Percentiles rank a stretch among this genome's conserved stretches.
Conservation (phyloP, 2,329 filamentous ascomycete species). For the Myriangium duriaei region DNA sequence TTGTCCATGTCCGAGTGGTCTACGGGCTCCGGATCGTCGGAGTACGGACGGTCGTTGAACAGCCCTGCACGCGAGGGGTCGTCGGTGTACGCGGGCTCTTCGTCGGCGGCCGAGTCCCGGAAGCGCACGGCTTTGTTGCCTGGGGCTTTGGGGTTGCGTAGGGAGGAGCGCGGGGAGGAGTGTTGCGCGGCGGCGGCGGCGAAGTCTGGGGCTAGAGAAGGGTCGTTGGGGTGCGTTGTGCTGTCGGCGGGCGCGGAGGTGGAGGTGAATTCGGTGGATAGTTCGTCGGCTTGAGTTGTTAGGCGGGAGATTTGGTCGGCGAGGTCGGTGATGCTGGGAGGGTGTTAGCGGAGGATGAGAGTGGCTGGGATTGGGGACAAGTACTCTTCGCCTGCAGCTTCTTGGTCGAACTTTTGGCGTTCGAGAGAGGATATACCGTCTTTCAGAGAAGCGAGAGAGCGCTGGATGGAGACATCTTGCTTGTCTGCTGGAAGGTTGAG, state of each 20-base stretch:
- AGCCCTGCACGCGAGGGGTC: conserved; percentile 44
- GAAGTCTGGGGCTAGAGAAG: conserved; percentile 50
- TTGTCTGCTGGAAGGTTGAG: conserved; percentile 66
- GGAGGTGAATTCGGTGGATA: conserved; percentile 70
- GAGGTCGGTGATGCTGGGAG: conserved; percentile 23
- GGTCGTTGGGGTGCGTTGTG: conserved; percentile 52
- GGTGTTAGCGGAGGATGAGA: conserved; percentile 1
- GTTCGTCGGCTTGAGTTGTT: conserved; percentile 60
- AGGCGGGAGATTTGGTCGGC: conserved; percentile 56
- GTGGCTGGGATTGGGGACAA: conserved; percentile 28
- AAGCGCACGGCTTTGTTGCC: conserved; percentile 72
- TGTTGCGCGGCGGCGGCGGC: conserved; percentile 40
- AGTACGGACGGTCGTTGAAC: conserved; percentile 47
- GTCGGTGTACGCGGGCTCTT: conserved; percentile 33
- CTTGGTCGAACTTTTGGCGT: conserved; percentile 52
- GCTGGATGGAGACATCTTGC: conserved; percentile 79
- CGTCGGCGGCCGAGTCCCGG: conserved; percentile 45
- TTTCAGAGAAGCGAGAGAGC: conserved; percentile 74
- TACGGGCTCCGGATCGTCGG: conserved; percentile 49
- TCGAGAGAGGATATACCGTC: conserved; percentile 64
- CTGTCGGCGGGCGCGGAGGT: conserved; percentile 37
- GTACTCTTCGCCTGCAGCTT: conserved; percentile 27
- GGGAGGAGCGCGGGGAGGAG: conserved; percentile 21
- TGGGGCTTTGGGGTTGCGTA: conserved; percentile 33
- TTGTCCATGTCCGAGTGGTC: conserved; percentile 56